phyloP scores from a whole-genome alignment of 2,329 filamentous ascomycete species.

The Penicillium sp. region DNA sequence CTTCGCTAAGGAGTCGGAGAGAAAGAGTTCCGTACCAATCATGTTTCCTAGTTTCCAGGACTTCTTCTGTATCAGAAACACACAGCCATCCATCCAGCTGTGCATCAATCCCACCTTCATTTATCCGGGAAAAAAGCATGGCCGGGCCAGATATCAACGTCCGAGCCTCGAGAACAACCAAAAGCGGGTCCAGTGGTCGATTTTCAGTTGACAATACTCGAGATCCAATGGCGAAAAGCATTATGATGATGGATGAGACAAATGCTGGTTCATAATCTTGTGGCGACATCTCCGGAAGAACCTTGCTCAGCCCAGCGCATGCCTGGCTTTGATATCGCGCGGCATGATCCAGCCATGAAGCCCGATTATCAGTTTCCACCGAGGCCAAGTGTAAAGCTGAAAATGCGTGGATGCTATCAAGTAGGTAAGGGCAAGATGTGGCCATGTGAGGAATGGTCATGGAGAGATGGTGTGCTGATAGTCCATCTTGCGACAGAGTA shows the following conservation, averaged over 20 bases:
- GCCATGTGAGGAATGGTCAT: constrained; percentile 37
- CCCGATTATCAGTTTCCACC: constrained; percentile 33
- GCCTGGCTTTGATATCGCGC: constrained; percentile 38
- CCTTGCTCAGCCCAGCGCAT: constrained; percentile 33
- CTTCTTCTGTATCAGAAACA: constrained; percentile 11
- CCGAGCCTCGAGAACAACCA: constrained; percentile 28
- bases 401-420: constrained; percentile 45
- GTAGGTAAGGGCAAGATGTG: constrained; percentile 44
- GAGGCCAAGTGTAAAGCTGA: constrained; percentile 45
- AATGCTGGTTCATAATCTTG: constrained; percentile 45
- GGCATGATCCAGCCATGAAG: constrained; percentile 33
- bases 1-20: background rate
- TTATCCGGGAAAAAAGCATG: constrained; percentile 29
- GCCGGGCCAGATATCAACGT: constrained; percentile 30
- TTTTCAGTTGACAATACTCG: constrained; percentile 28
- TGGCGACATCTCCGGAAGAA: constrained; percentile 38
- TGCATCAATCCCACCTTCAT: constrained; percentile 20
- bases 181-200: constrained; percentile 25
- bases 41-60: background rate
- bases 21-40: constrained; percentile 2
- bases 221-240: constrained; percentile 36
- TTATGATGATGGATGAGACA: constrained; percentile 40
- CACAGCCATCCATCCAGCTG: constrained; percentile 29
- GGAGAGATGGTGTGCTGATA: constrained; percentile 35
- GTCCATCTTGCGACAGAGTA: constrained; percentile 31